A percentile compares a stretch with the other conserved stretches of the same genome.
Evolutionary conservation across 495 filamentous ascomycete species (phyloP).

Genomic region (Hypoxylon trugodes): DNA sequence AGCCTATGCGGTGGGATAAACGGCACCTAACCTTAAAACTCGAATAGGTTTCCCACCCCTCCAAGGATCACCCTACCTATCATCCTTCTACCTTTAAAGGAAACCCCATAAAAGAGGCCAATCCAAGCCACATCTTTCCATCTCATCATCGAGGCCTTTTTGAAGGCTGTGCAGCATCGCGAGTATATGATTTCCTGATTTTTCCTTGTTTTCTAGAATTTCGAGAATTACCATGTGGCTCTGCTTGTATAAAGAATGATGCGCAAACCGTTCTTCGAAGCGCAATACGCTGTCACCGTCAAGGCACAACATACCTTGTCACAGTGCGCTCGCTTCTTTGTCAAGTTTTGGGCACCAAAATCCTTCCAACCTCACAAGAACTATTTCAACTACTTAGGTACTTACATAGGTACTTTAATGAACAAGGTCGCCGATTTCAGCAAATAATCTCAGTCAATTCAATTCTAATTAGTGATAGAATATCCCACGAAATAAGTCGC

Average conservation of each 20-base stretch:
- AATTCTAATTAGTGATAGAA: not conserved
- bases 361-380: constrained; percentile 19
- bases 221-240: not conserved
- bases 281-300: not conserved
- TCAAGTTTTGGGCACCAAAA: constrained; percentile 6
- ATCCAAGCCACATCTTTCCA: constrained; percentile 24
- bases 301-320: constrained; percentile 15
- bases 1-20: no score
- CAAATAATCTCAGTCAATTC: not conserved
- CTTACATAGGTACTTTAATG: constrained; percentile 1
- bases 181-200: not conserved
- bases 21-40: no score
- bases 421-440: not conserved
- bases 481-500: not conserved
- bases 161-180: constrained; percentile 20
- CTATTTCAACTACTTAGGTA: not conserved
- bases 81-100: not conserved
- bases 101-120: not conserved
- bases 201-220: constrained; percentile 1
- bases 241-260: not conserved
- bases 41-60: no score
- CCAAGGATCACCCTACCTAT: not conserved
- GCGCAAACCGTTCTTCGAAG: not conserved
- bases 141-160: constrained; percentile 16
- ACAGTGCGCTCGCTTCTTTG: constrained; percentile 27